Evolutionary conservation across 2,329 filamentous ascomycete species (phyloP), one percentile per base, ranked within the genome.

Genomic region (Drechslera avenae): DNA sequence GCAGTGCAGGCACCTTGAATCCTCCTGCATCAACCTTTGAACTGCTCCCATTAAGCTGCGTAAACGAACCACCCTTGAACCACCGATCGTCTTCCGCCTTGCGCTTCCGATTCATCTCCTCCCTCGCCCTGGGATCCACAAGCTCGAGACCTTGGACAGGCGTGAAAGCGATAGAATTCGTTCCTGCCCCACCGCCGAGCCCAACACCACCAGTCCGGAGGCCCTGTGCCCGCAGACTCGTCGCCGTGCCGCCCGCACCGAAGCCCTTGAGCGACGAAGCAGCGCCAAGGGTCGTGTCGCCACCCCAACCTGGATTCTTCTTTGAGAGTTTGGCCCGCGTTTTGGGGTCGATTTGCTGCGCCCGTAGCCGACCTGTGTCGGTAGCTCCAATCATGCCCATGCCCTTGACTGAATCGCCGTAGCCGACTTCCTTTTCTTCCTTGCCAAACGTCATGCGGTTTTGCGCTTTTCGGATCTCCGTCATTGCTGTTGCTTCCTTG

Each of bases 11-110:
- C 32, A 95, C 88, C 74, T 92, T 96, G 81, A 97, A 96, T 1
- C 85, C 87, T 9, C 80, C 84, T 42, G 81, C 81, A 55, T 81
- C 79, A 6, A 76, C 69, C 60, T 76, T 89, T 1, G 56, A 53
- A 6, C 60, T 42, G 0, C 39, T 54, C 13, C 54, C 64, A 43
- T 86, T 86, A 48, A 96, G 83, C 73, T 97, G 92, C 7, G 94
- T 97, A 69, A 99, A 99, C 0, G 90, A 92, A n/a, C 94, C 94
- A 39, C 91, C 90, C 75, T 94, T 96, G 79, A 99, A 99, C 88
- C 91, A 99, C 31, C 91, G 82, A 70, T 97, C 93, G 71, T 96
- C 91, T 58, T 97, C 94, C 0, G 91, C 92, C 72, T 96, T 95
- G 57, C 91, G 81, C 79, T 97, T 97, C 64, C 91, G 83, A 69